These are phyloP conservation scores for Acephala macrosclerotiorum DNA, from an alignment of 2,329 filamentous ascomycete species.

Conservation along the genomic window DNA sequence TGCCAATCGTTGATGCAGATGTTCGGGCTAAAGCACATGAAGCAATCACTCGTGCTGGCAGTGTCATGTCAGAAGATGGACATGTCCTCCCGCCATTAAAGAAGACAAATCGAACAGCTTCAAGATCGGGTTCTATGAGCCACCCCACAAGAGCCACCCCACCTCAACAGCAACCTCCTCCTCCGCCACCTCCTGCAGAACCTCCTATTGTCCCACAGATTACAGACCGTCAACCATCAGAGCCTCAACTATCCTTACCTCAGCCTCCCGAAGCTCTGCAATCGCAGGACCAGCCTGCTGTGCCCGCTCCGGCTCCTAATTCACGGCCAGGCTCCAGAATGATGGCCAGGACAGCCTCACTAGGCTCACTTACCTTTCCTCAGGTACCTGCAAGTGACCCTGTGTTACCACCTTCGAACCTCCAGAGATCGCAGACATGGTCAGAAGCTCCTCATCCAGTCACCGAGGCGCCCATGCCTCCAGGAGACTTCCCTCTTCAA, in stretches of 20 bases:
- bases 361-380: constrained; percentile 44
- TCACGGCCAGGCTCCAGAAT: constrained; percentile 52
- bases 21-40: constrained; percentile 41
- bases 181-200: not conserved
- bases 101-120: constrained; percentile 24
- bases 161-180: not conserved
- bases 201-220: constrained; percentile 9
- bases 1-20: constrained; percentile 41
- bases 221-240: constrained; percentile 10
- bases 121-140: constrained; percentile 23
- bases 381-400: constrained; percentile 60
- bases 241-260: constrained; percentile 4
- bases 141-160: constrained; percentile 8
- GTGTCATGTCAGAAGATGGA: constrained; percentile 42
- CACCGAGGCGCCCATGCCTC: constrained; percentile 43
- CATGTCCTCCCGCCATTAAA: constrained; percentile 37
- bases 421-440: constrained; percentile 53
- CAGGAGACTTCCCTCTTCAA: constrained; percentile 4
- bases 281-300: not conserved
- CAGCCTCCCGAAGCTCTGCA: constrained; percentile 14
- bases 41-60: constrained; percentile 41
- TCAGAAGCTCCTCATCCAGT: constrained; percentile 53
- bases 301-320: constrained; percentile 34
- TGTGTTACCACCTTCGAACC: constrained; percentile 48
- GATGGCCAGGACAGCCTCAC: constrained; percentile 41